Evolutionary conservation across 768 basidiomycete genomes (phyloP).

Genomic region (Calocybe cyanea): DNA sequence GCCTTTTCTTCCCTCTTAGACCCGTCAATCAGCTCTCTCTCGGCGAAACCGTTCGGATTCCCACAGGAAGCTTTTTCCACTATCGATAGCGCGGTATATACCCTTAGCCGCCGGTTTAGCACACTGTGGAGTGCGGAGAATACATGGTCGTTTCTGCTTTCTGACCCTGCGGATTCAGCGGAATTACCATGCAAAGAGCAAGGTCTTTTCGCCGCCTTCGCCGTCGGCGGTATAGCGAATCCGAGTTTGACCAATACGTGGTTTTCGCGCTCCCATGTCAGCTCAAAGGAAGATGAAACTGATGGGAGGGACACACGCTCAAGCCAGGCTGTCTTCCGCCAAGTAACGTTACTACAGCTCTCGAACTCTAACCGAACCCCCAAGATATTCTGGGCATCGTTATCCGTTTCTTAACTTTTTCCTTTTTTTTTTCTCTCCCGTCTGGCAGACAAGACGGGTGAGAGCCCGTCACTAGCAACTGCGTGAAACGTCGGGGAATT

Average conservation of each 20-base stretch:
- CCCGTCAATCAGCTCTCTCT: background rate
- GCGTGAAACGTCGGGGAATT: conserved; percentile 1
- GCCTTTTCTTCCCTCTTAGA: background rate
- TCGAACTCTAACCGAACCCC: no score
- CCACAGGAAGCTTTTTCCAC: background rate
- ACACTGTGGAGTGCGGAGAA: background rate
- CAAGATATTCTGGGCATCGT: background rate
- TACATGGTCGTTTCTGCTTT: background rate
- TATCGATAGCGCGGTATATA: background rate
- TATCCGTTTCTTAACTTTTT: background rate
- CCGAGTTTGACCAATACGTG: background rate
- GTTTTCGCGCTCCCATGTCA: background rate
- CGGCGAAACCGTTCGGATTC: conserved; percentile 2
- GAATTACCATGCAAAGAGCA: background rate
- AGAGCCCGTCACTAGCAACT: background rate
- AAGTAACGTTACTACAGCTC: no score
- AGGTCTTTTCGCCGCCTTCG: no score
- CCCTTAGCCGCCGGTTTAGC: background rate
- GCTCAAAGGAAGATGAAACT: background rate
- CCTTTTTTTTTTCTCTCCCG: no score
- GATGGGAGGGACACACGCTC: background rate
- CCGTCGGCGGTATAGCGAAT: no score
- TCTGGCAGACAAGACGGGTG: background rate
- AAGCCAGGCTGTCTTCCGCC: no score
- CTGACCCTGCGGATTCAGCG: no score